Evolutionary conservation across 768 basidiomycete species (phyloP).

Genomic region (Agaricus sinodeliciosus): DNA sequence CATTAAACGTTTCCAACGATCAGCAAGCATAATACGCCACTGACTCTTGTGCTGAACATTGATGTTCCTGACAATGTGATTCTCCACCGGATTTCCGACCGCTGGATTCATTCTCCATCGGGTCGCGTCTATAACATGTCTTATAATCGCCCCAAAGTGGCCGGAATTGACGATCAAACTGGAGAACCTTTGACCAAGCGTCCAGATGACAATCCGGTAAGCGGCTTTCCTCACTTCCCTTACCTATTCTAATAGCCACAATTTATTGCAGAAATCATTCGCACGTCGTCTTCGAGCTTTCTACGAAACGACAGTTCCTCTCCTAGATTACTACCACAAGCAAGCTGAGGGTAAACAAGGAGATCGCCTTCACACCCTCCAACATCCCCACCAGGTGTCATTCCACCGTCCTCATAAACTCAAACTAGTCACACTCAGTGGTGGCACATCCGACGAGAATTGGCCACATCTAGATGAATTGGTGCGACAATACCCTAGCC

Average conservation of each 20-base stretch:
- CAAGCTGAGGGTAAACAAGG: slow-evolving; percentile 18
- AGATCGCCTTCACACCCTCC: slow-evolving; percentile 24
- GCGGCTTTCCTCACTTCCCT: slow-evolving; percentile 20
- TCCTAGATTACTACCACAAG: slow-evolving; percentile 64
- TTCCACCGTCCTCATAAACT: slow-evolving; percentile 40
- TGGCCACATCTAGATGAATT: slow-evolving; percentile 76
- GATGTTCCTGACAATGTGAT: slow-evolving; percentile 88
- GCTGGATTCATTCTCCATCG: slow-evolving; percentile 84
- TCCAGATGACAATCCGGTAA: slow-evolving; percentile 84
- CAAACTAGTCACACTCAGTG: slow-evolving; percentile 54
- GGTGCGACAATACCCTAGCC: slow-evolving; percentile 50
- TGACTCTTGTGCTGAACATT: slow-evolving; percentile 80
- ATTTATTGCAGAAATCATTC: slow-evolving; percentile 58
- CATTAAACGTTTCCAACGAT: slow-evolving; percentile 3
- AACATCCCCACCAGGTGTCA: slow-evolving; percentile 47
- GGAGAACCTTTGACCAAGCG: slow-evolving; percentile 85
- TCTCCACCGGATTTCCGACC: slow-evolving; percentile 79
- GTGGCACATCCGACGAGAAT: slow-evolving; percentile 81
- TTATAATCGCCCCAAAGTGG: slow-evolving; percentile 77
- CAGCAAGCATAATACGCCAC: slow-evolving; percentile 56
- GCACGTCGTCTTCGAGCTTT: slow-evolving; percentile 69
- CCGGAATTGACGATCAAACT: slow-evolving; percentile 79
- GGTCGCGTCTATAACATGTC: slow-evolving; percentile 88
- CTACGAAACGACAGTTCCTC: slow-evolving; percentile 73
- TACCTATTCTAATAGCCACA: not conserved